Base-by-base conservation (phyloP, 257 asterid species). In the Scutellaria baicalensis region DNA sequence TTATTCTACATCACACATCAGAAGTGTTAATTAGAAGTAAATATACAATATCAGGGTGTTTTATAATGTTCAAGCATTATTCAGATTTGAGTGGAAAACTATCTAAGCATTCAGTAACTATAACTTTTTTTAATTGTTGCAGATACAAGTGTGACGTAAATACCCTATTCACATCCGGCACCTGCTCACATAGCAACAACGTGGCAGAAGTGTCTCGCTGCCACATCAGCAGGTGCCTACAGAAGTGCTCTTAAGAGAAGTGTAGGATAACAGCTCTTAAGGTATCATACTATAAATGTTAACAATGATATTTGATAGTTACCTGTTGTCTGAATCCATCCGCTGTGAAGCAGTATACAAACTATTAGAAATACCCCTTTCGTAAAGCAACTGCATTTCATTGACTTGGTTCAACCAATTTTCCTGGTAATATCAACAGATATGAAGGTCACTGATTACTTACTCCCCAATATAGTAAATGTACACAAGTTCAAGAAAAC, bases 361-460 rank as follows among this genome's bases (percentile, higher is more conserved):
- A 54, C 61, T 72, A 27, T 73, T 76, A 51, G 56, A 45, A 54
- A 89, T 82, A 39, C 95, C 93, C 33, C 54, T 70, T 47, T 85
- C 95, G 60, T 93, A 89, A 59, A 83, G 85, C 78, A 73, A 59
- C 84, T 80, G 91, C 95, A 89, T 84, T 80, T 87, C 86, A 65
- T 71, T 83, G 55, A 91, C 88, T 83, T 91, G 89, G 64, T 85
- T 82, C 82, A 85, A 67, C 97, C 95, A 91, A 31, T 56, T 75
- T 70, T 91, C 96, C 97, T 91, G 86, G 82, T 55, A 66, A 64
- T 48, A 52, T 13, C 33, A 27, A 27, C 33, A 27, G 2, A 27
- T 27, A 27, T 4, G 4, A 27, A 27, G 33, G 33, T 27, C 33
- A 27, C 33, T 27, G 2, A 27, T 27, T 27, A 27, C 33, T 27